These are phyloP conservation scores for Biancaea sappan DNA, from an alignment of 306 rosid species.

Conservation along the genomic window DNA sequence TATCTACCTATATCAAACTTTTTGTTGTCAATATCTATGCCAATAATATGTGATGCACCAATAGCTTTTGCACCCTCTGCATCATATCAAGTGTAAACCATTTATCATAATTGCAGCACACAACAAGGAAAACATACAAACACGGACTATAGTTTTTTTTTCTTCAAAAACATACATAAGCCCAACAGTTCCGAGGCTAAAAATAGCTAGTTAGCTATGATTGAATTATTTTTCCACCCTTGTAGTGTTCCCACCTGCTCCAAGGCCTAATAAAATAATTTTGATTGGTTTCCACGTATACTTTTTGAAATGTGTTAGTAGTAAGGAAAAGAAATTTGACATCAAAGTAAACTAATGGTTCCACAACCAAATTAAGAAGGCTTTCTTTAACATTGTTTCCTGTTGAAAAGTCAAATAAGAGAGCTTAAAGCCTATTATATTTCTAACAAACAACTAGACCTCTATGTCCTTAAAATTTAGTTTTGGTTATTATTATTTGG, in stretches of 20 bases:
- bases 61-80: slow-evolving; percentile 97
- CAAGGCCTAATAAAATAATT: slow-evolving; percentile 63
- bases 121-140: slow-evolving; percentile 29
- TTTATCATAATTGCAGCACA: slow-evolving; percentile 13
- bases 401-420: not conserved
- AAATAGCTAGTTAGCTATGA: slow-evolving; percentile 81
- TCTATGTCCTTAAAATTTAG: not conserved
- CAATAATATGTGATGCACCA: slow-evolving; percentile 90
- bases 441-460: not conserved
- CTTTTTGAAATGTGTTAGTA: not conserved
- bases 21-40: slow-evolving; percentile 80
- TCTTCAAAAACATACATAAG: slow-evolving; percentile 78
- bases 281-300: not conserved
- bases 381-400: not conserved
- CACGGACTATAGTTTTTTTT: slow-evolving; percentile 1
- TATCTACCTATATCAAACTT: slow-evolving; percentile 78
- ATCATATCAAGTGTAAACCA: slow-evolving; percentile 52
- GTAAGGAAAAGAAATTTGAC: not conserved
- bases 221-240: slow-evolving; percentile 88
- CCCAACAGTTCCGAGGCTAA: slow-evolving; percentile 94
- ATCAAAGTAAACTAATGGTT: not conserved
- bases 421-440: not conserved
- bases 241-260: slow-evolving; percentile 99
- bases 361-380: not conserved
- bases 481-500: too few species aligned